Conservation (phyloP, 345 rosid genomes). For the Draba incana region DNA sequence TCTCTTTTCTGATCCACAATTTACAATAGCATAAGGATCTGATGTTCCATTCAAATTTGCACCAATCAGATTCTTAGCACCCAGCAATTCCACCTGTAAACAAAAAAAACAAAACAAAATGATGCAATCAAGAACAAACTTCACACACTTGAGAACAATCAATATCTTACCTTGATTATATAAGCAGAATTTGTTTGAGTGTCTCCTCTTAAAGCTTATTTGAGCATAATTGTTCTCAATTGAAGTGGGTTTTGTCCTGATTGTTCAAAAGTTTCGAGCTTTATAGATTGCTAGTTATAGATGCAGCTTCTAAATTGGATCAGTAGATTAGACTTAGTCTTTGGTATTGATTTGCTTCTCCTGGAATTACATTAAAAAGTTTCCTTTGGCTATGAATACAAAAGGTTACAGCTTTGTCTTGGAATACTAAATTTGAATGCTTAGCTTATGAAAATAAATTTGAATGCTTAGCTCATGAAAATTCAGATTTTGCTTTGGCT, state of each 20-base stretch:
- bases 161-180: constrained; percentile 41
- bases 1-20: constrained; percentile 92
- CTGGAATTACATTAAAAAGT: not conserved
- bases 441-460: not conserved
- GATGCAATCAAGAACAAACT: constrained; percentile 5
- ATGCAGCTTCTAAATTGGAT: not conserved
- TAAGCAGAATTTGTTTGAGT: constrained; percentile 70
- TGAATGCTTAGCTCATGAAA: not conserved
- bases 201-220: constrained; percentile 55
- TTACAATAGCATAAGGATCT: constrained; percentile 96
- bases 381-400: not conserved
- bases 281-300: constrained; percentile 18
- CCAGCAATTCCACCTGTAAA: constrained; percentile 84
- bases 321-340: not conserved
- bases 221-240: constrained; percentile 24
- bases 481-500: constrained; percentile 1
- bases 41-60: constrained; percentile 97
- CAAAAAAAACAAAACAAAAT: constrained; percentile 23
- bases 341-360: not conserved
- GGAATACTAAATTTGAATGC: not conserved
- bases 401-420: constrained; percentile 1
- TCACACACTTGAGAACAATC: not conserved
- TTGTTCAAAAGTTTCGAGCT: constrained; percentile 10
- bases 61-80: constrained; percentile 96
- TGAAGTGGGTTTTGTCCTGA: not conserved